Evolutionary conservation across 2,329 filamentous ascomycete genomes (phyloP), one percentile per base, ranked within the genome.

Genomic region (Cladophialophora yegresii): DNA sequence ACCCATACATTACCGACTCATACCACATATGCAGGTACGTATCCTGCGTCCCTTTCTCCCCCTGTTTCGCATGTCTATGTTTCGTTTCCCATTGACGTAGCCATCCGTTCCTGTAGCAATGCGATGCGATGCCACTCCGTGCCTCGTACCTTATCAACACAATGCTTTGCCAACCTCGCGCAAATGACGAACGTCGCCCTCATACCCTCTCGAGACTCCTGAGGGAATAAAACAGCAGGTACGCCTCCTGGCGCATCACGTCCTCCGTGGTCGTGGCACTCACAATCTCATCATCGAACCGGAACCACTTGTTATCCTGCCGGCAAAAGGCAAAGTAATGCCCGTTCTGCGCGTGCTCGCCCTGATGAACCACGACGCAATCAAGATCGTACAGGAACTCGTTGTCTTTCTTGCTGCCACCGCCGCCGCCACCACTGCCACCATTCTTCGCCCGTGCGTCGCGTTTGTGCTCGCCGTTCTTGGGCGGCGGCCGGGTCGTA

Each of bases 281-380:
- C 26, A 98, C 93, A 75, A 92, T 92, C 75, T 95, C 93, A 74
- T 98, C 93, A 73, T 98, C 96, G 78, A 97, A 97, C 61, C 91
- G 87, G 76, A 96, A 96, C 93, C 93, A 98, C 84, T 96, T 70
- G 16, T 66, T 74, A 32, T 69, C 66, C 61, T 70, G 65, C 54
- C 91, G 83, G 65, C 90, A 92, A 75, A 96, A 97, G n/a, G 89
- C 91, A 62, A 93, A 87, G 73, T 96, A 97, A 74, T 97, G 92
- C 16, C 93, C 93, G 1, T 91, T 92, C 72, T 97, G 92, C 63
- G 97, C 69, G 28, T 71, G 65, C 12, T 72, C 69, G 58, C 93
- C 93, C 65, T 96, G 91, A 73, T 98, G 93, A 45, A 96, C 93
- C 23, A 98, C 89, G 2, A 96, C 93, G 67, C 90, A 92, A 20